Evolutionary conservation across 2,329 filamentous ascomycete genomes (phyloP), one percentile per base, ranked within the genome.

Genomic region (Neonectria sp.): DNA sequence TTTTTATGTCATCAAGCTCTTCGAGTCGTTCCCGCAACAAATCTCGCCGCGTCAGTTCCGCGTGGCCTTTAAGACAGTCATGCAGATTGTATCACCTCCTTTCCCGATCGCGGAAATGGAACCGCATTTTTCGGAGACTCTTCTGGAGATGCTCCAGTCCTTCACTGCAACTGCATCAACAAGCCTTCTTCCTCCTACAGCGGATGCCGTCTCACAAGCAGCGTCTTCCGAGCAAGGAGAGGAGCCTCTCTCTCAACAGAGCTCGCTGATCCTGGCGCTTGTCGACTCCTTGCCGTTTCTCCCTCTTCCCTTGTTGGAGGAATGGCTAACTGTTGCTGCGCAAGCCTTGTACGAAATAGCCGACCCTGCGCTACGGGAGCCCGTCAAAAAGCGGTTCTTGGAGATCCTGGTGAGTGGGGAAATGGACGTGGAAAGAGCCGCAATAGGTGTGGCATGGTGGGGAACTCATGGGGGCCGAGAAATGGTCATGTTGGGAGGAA

Each of bases 371-470:
- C 89, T 95, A 84, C 86, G 90, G 49, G 86, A 90, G 53, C 83
- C 85, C 3, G 93, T 91, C 43, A 90, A 91, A 76, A 86, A 90
- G 69, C 85, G 94, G 56, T 92, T 97, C 79, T 95, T 93, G 91
- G 91, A 96, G 65, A 87, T 94, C 3, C 81, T 97, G 11, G 91
- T 91, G 46, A 91, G 88, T 73, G 94, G 94, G 4, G 94, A 97
- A 82, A 92, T 97, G 90, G 95, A 97, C 80, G 91, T 97, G 27
- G 93, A 97, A 77, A 88, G 94, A 67, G 92, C 93, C 7, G 89
- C 91, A 46, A 86, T 93, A 35, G 94, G 92, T 55, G 92, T 97
- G 21, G 89, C 90, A 2, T 98, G 95, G 95, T 97, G 95, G 95
- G 93, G 90, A 12, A 86, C 85, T 13, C 80, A 81, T 40, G 87